Percentiles rank a stretch among this genome's conserved stretches.
phyloP scores from a whole-genome alignment of 352 stramenopile species.

The Phytophthora lateralis region DNA sequence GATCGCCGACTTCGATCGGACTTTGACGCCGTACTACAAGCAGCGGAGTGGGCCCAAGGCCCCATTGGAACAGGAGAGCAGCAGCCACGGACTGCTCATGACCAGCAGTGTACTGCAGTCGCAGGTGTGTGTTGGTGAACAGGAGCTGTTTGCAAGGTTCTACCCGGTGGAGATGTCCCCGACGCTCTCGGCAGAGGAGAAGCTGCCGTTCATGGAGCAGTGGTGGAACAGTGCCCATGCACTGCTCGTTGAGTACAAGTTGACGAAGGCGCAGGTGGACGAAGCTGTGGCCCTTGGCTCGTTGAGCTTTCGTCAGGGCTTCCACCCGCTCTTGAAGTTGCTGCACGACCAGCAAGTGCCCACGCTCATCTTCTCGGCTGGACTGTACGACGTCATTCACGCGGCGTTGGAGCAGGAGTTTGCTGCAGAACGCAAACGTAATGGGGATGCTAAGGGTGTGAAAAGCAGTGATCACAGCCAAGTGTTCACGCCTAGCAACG shows the following conservation, averaged over 20 bases:
- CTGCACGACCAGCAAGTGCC: slow-evolving; percentile 49
- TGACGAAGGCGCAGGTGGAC: slow-evolving; percentile 48
- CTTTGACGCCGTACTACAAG: slow-evolving; percentile 62
- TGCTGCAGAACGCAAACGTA: slow-evolving; percentile 17
- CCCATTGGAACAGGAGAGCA: slow-evolving; percentile 32
- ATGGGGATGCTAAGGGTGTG: not conserved
- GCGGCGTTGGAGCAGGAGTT: slow-evolving; percentile 56
- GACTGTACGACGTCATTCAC: slow-evolving; percentile 64
- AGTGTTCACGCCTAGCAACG: slow-evolving; percentile 43
- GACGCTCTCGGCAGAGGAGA: slow-evolving; percentile 55
- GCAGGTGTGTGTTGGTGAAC: slow-evolving; percentile 32
- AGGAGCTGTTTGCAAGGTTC: slow-evolving; percentile 64
- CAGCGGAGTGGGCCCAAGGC: slow-evolving; percentile 9
- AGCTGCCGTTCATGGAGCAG: slow-evolving; percentile 72
- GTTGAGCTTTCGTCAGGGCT: slow-evolving; percentile 51
- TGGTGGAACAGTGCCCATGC: slow-evolving; percentile 57
- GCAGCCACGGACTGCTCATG: slow-evolving; percentile 41
- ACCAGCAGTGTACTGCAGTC: slow-evolving; percentile 30
- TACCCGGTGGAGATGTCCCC: slow-evolving; percentile 75
- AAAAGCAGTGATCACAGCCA: not conserved
- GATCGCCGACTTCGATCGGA: slow-evolving; percentile 82
- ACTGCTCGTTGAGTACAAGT: slow-evolving; percentile 56
- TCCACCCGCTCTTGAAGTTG: slow-evolving; percentile 41
- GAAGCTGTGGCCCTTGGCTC: slow-evolving; percentile 41
- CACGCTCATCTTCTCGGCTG: slow-evolving; percentile 67